Conservation (phyloP, 192 early-diverging fungal genomes). For the Geranomyces michiganensis region DNA sequence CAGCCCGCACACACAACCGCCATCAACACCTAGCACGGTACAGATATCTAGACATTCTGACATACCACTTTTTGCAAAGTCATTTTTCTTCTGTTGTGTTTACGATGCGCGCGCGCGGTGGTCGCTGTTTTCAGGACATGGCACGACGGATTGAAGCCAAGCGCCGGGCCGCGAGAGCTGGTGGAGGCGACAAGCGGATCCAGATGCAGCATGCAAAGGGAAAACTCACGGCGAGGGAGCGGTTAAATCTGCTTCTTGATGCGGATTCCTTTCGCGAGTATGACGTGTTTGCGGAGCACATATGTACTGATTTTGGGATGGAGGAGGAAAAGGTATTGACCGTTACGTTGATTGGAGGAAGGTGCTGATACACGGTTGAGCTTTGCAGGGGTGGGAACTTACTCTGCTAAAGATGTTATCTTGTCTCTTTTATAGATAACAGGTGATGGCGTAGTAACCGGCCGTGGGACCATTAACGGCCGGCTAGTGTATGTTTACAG, state of each 20-base stretch:
- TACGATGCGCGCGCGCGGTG: too few species aligned
- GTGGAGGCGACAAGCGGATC: constrained; percentile 81
- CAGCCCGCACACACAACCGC: too few species aligned
- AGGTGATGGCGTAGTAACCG: constrained; percentile 95
- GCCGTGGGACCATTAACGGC: constrained; percentile 91
- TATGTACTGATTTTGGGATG: constrained; percentile 91
- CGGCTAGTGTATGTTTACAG: constrained; percentile 88
- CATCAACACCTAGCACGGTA: too few species aligned
- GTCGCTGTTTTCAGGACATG: constrained; percentile 3
- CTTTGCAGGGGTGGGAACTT: too few species aligned
- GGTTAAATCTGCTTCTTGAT: constrained; percentile 84
- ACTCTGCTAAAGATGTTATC: too few species aligned
- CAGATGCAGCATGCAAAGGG: constrained; percentile 87
- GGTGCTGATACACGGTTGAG: too few species aligned
- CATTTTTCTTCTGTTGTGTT: too few species aligned
- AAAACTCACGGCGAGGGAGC: constrained; percentile 92
- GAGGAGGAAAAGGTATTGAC: constrained; percentile 59
- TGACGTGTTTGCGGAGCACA: constrained; percentile 93
- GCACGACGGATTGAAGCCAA: constrained; percentile 53
- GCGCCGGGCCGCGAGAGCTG: constrained; percentile 70
- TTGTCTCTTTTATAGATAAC: constrained; percentile 61
- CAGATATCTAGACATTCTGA: too few species aligned
- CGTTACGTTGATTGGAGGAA: too few species aligned
- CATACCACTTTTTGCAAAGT: too few species aligned
- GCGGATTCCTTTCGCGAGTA: constrained; percentile 84